These are phyloP conservation scores for Candida glucosophila DNA, from an alignment of 1,139 yeast species.

Conservation along the genomic window DNA sequence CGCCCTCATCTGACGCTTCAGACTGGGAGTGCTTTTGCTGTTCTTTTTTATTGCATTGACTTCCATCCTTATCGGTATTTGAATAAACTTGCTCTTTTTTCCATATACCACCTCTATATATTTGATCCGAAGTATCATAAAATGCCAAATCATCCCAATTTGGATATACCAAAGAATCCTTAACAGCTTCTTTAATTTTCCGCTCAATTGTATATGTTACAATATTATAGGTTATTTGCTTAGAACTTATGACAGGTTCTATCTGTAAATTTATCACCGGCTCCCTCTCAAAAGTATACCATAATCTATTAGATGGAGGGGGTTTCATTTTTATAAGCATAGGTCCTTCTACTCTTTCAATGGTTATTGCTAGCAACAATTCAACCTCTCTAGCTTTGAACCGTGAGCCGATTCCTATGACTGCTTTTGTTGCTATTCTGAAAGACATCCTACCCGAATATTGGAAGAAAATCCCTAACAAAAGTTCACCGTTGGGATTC, in stretches of 20 bases:
- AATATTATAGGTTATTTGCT: slow-evolving; percentile 69
- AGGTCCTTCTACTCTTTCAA: slow-evolving; percentile 68
- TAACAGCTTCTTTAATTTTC: slow-evolving; percentile 69
- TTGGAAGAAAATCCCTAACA: slow-evolving; percentile 49
- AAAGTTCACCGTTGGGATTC: slow-evolving; percentile 75
- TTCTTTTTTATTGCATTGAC: neutral
- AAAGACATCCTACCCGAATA: slow-evolving; percentile 70
- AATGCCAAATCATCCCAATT: slow-evolving; percentile 82
- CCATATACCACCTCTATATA: slow-evolving; percentile 94
- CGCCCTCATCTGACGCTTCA: slow-evolving; percentile 1
- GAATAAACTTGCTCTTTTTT: slow-evolving; percentile 22
- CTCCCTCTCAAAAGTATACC: slow-evolving; percentile 83
- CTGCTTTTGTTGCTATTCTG: slow-evolving; percentile 72
- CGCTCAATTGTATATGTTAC: slow-evolving; percentile 75
- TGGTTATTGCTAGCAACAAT: slow-evolving; percentile 60
- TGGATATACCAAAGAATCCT: slow-evolving; percentile 75
- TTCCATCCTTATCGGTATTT: neutral
- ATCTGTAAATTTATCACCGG: slow-evolving; percentile 71
- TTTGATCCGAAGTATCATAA: slow-evolving; percentile 52
- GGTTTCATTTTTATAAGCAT: slow-evolving; percentile 64
- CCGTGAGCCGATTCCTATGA: slow-evolving; percentile 63
- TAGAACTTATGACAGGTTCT: slow-evolving; percentile 82
- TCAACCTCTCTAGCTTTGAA: slow-evolving; percentile 77
- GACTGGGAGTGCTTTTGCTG: neutral
- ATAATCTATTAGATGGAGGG: slow-evolving; percentile 81